These are phyloP conservation scores for Nicotiana attenuata DNA, from an alignment of 257 asterid genomes.

Conservation along the genomic window DNA sequence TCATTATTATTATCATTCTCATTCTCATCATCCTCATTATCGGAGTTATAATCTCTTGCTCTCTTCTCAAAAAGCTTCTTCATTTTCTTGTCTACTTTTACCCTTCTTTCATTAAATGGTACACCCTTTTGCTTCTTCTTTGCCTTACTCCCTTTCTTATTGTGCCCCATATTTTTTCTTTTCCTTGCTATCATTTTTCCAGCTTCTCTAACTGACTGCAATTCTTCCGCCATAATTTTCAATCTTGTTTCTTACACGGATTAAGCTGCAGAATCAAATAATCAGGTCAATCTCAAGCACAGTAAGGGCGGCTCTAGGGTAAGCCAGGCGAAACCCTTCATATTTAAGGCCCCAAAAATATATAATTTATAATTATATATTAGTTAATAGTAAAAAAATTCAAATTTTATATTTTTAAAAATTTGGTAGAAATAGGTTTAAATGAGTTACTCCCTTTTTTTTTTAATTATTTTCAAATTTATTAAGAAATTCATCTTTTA, in stretches of 20 bases:
- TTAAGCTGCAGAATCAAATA: background rate
- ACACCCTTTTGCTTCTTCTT: conserved; percentile 40
- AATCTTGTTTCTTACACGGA: background rate
- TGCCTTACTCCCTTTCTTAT: conserved; percentile 37
- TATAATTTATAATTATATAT: no score
- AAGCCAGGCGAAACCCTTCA: no score
- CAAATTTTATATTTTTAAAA: no score
- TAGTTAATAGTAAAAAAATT: no score
- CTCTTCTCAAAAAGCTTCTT: conserved; percentile 53
- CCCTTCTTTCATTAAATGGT: conserved; percentile 36
- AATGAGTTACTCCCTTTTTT: no score
- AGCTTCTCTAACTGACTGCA: conserved; percentile 27
- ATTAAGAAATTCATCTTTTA: no score
- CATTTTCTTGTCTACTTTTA: conserved; percentile 44
- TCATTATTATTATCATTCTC: conserved; percentile 27
- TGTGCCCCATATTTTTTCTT: conserved; percentile 31
- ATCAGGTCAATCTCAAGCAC: background rate
- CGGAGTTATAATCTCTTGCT: conserved; percentile 80
- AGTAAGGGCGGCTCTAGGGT: no score
- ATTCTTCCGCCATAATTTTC: background rate
- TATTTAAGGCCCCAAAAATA: no score
- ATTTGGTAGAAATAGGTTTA: no score
- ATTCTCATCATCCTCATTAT: conserved; percentile 39
- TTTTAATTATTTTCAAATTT: no score
- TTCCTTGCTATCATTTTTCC: conserved; percentile 17